A percentile compares a stretch with the other conserved stretches of the same genome.
These are phyloP conservation scores for Fusarium euwallaceae DNA, from an alignment of 2,329 filamentous ascomycete species.

Conservation along the genomic window DNA sequence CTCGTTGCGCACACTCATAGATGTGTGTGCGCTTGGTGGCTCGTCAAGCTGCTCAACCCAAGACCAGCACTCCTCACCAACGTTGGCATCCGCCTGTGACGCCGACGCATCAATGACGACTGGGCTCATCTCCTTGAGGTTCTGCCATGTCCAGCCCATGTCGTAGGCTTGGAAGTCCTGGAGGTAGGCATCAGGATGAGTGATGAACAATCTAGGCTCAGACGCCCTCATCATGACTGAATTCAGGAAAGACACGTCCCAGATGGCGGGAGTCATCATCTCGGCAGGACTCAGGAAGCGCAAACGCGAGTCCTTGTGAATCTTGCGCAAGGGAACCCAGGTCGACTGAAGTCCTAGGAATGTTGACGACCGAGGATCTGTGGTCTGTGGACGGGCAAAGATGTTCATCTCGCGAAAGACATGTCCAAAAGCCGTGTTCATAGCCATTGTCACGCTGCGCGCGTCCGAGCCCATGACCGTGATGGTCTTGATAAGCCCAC, in stretches of 20 bases:
- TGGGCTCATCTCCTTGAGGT: conserved; percentile 72
- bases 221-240: conserved; percentile 81
- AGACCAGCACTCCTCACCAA: conserved; percentile 72
- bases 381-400: conserved; percentile 45
- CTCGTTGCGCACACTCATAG: conserved; percentile 58
- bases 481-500: conserved; percentile 77
- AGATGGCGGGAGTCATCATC: conserved; percentile 78
- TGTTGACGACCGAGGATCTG: conserved; percentile 51
- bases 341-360: conserved; percentile 74
- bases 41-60: conserved; percentile 76
- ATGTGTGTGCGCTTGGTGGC: conserved; percentile 59
- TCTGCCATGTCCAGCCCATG: conserved; percentile 78
- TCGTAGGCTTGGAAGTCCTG: conserved; percentile 70
- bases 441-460: conserved; percentile 74
- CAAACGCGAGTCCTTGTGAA: conserved; percentile 79
- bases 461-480: conserved; percentile 74
- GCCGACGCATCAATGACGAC: conserved; percentile 61
- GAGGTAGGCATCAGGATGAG: conserved; percentile 79
- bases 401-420: conserved; percentile 63
- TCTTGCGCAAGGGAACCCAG: conserved; percentile 82
- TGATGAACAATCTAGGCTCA: conserved; percentile 79
- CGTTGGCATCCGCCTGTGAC: conserved; percentile 57
- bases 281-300: conserved; percentile 78
- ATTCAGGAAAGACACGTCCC: conserved; percentile 78
- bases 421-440: conserved; percentile 72